Conservation (phyloP, 331 rosid genomes). For the Malus hybrid region DNA sequence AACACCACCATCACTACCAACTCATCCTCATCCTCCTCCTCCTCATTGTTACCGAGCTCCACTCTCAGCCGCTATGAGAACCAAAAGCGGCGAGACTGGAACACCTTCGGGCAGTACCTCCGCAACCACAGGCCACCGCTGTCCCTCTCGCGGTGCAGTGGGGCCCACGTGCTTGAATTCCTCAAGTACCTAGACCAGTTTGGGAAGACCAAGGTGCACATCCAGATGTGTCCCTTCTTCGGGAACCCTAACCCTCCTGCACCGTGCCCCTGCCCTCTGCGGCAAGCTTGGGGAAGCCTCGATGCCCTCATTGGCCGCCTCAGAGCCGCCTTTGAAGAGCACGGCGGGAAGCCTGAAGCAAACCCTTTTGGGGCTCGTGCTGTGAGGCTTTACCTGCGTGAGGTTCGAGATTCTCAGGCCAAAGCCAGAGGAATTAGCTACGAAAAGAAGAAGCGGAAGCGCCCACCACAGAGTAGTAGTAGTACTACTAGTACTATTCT, state of each 20-base stretch:
- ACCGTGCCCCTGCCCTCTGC: slow-evolving; percentile 73
- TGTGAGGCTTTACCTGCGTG: slow-evolving; percentile 67
- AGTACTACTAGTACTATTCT: neutral
- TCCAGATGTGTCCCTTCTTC: slow-evolving; percentile 61
- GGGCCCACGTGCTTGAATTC: slow-evolving; percentile 74
- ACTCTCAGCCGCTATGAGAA: slow-evolving; percentile 73
- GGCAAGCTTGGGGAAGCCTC: slow-evolving; percentile 88
- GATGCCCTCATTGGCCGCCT: slow-evolving; percentile 71
- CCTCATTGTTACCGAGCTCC: neutral
- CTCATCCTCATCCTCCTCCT: neutral
- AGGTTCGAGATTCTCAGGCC: slow-evolving; percentile 72
- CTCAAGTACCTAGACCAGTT: slow-evolving; percentile 68
- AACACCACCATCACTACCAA: neutral
- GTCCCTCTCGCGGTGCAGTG: slow-evolving; percentile 53
- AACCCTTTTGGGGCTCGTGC: slow-evolving; percentile 87
- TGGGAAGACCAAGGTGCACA: slow-evolving; percentile 72
- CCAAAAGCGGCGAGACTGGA: slow-evolving; percentile 81
- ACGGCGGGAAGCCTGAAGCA: slow-evolving; percentile 71
- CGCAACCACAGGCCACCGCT: slow-evolving; percentile 80
- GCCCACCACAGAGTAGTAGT: slow-evolving; percentile 20
- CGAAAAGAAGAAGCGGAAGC: slow-evolving; percentile 70
- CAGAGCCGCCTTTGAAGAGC: slow-evolving; percentile 71
- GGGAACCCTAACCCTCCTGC: slow-evolving; percentile 84
- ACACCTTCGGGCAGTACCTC: slow-evolving; percentile 78
- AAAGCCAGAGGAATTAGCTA: slow-evolving; percentile 75